Evolutionary conservation across 768 basidiomycete species (phyloP), one percentile per base, ranked within the genome.

Genomic region (Rhizopogon rudus): DNA sequence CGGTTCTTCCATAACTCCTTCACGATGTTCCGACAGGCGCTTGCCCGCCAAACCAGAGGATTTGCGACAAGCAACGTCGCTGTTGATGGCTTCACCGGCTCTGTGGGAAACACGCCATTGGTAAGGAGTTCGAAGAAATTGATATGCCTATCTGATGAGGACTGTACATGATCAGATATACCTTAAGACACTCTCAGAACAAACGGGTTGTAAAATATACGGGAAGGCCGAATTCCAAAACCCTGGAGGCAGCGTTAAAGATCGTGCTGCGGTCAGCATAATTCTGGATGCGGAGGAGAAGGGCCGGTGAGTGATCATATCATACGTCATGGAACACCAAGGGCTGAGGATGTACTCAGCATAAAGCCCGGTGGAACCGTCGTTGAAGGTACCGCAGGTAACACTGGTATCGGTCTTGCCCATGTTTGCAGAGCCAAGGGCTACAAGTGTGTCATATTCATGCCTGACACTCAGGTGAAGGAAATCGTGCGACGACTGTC

Each of bases 151-250:
- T 55, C 48, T 54, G 25, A 69, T 41, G 5, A 25, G 8, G 37
- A 48, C 31, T 25, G 16, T 17, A 5, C 25, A 25, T 25, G 35
- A 17, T 3, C 67, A 97, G 93, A 94, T 98, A 57, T 83, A 86
- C 60, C 78, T 98, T 52, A 86, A 91, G 69, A 72, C 73, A 13
- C 77, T 97, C 7, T 97, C 93, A 9, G 84, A 93, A 61, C 82
- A 81, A 66, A 91, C 85, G 1, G 94, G 93, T 14, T 84, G 83
- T 53, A 81, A 82, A 51, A 93, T 98, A 57, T 86, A 86, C 46
- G 95, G 91, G n/a, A 98, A 99, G 69, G 93, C 97, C 17, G 97
- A 99, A 73, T 95, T 97, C 67, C 94, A 97, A 74, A 98, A 98
- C 65, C 97, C 97, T 0, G 97, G 97, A 5, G 96, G 96, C 40